phyloP scores from a whole-genome alignment of 371 early-diverging fungal genomes.

The Rhizopus arrhizus region DNA sequence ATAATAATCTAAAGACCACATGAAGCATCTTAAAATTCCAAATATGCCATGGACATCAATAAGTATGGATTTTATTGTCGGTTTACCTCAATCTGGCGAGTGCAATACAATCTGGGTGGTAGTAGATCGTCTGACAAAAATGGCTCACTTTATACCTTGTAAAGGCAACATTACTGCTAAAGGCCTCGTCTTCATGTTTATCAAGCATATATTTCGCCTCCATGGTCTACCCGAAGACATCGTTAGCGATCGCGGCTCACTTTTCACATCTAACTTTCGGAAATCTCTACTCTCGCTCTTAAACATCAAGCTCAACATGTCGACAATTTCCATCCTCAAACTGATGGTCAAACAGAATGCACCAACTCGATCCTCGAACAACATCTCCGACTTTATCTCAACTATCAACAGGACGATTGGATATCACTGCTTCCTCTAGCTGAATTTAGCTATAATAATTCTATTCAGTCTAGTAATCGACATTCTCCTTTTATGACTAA shows the following conservation, averaged over 20 bases:
- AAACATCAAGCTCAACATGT: slow-evolving; percentile 32
- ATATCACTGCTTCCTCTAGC: slow-evolving; percentile 39
- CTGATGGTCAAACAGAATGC: slow-evolving; percentile 59
- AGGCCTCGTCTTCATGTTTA: slow-evolving; percentile 34
- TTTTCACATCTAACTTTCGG: slow-evolving; percentile 49
- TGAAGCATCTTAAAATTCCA: slow-evolving; percentile 44
- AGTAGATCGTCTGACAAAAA: slow-evolving; percentile 52
- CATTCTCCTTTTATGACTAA: slow-evolving; percentile 31
- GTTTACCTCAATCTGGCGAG: slow-evolving; percentile 37
- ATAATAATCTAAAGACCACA: slow-evolving; percentile 34
- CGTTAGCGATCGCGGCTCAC: slow-evolving; percentile 46
- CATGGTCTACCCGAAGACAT: slow-evolving; percentile 49
- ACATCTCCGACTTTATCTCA: slow-evolving; percentile 46
- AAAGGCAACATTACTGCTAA: slow-evolving; percentile 27
- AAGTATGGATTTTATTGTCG: slow-evolving; percentile 54
- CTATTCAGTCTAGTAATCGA: slow-evolving; percentile 29
- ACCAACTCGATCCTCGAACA: slow-evolving; percentile 53
- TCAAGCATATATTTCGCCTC: slow-evolving; percentile 32
- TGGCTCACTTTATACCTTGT: slow-evolving; percentile 45
- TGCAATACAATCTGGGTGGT: slow-evolving; percentile 43
- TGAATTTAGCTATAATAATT: slow-evolving; percentile 59
- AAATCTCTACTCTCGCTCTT: slow-evolving; percentile 22
- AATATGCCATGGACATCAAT: slow-evolving; percentile 45
- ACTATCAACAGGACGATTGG: slow-evolving; percentile 55
- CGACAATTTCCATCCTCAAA: slow-evolving; percentile 54